These are phyloP conservation scores for Giardia muris DNA, from an alignment of 208 protist species.

Conservation along the genomic window DNA sequence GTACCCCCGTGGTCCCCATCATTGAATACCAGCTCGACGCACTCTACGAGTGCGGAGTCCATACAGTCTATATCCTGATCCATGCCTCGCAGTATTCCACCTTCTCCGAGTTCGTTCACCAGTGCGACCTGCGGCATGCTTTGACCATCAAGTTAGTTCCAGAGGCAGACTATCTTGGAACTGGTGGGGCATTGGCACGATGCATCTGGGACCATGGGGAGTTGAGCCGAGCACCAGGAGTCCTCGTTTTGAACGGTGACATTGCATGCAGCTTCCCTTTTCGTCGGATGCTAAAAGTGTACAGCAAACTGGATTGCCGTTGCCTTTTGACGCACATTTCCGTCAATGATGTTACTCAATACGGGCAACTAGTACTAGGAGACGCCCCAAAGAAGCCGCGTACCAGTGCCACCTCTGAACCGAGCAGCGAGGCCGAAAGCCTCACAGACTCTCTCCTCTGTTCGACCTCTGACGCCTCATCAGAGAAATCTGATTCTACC, in stretches of 20 bases:
- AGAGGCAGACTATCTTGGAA: neutral
- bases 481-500: too few species aligned
- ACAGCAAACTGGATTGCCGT: neutral
- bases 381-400: too few species aligned
- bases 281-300: neutral
- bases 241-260: neutral
- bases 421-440: too few species aligned
- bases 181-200: neutral
- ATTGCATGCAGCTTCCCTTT: neutral
- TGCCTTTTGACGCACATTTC: neutral
- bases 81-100: neutral
- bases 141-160: neutral
- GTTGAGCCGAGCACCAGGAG: neutral
- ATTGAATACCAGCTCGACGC: neutral
- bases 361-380: neutral
- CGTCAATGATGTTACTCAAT: neutral
- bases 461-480: too few species aligned
- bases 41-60: neutral
- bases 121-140: neutral
- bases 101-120: neutral
- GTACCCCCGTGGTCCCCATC: neutral
- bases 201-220: neutral
- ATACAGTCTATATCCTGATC: neutral
- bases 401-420: too few species aligned
- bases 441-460: too few species aligned